phyloP scores from a whole-genome alignment of 108 stramenopile genomes.

The Epipyxis sp. region DNA sequence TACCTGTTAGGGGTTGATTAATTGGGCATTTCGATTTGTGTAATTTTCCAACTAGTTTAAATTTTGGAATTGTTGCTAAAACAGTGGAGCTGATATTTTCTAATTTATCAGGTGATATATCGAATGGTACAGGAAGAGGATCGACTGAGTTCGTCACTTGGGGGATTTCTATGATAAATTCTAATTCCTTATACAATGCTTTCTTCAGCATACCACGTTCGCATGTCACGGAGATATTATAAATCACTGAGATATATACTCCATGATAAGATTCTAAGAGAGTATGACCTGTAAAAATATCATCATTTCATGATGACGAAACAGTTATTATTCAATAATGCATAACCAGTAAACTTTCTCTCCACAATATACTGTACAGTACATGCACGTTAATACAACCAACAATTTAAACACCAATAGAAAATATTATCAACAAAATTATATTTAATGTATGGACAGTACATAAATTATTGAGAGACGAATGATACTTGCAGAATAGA shows the following conservation, averaged over 20 bases:
- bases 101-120: slow-evolving; percentile 30
- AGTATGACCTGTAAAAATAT: not conserved
- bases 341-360: too few relatives aligned
- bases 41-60: slow-evolving; percentile 41
- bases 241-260: slow-evolving; percentile 36
- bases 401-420: too few relatives aligned
- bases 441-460: too few relatives aligned
- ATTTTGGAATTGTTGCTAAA: slow-evolving; percentile 32
- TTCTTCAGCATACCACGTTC: slow-evolving; percentile 28
- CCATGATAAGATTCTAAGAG: slow-evolving; percentile 54
- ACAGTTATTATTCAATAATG: too few relatives aligned
- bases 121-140: slow-evolving; percentile 14
- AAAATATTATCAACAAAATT: too few relatives aligned
- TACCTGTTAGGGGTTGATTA: slow-evolving; percentile 54
- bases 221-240: slow-evolving; percentile 26
- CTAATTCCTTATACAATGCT: slow-evolving; percentile 20
- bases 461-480: too few relatives aligned
- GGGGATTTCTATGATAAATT: slow-evolving; percentile 40
- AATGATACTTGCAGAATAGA: too few relatives aligned
- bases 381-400: too few relatives aligned
- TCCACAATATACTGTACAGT: too few relatives aligned
- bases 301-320: too few relatives aligned
- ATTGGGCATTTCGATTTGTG: slow-evolving; percentile 37
- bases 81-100: slow-evolving; percentile 9
- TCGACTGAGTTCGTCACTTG: not conserved